Evolutionary conservation across 1,139 yeast species (phyloP), one percentile per base, ranked within the genome.

Genomic region (Trichomonascaceae sp.): DNA sequence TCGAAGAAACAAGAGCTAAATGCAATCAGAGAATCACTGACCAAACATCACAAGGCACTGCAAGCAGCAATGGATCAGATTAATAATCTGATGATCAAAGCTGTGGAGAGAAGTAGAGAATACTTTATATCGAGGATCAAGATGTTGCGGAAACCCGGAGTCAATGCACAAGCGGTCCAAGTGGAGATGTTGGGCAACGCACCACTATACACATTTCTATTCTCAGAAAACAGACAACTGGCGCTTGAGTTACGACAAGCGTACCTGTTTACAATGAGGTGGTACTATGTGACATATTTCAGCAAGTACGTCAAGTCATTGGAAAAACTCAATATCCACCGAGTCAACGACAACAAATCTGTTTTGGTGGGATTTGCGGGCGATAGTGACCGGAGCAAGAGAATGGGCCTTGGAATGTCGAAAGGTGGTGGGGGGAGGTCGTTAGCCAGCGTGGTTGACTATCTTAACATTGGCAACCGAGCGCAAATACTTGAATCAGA

Each of bases 271-370:
- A 87, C 97, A 2, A 85, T 87, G 84, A 66, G 71, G 47, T 89
- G 98, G 98, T 89, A 89, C 59, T 89, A 89, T 52, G 66, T 68
- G 39, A 69, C 79, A 35, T 71, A 80, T 44, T 87, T 89, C 51
- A 75, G 78, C 16, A 74, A 89, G 45, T 89, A 87, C 55, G 60
- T 78, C 34, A 71, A 78, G 44, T 76, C 93, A 1, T 59, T 89
- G 38, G 81, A 82, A 41, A 74, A 74, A 41, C 56, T 80, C 38
- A 70, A 65, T 35, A 47, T 71, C 16, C 66, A 67, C 37, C 59
- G 59, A 22, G 67, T 74, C 17, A 11, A 6, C 9, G 23, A 20
- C 11, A 85, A 74, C 45, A 64, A 59, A 38, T 62, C 62, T 23
- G 65, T 66, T 37, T 62, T 74, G 2, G 59, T 76, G 29, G 81